Conservation (phyloP, 2,329 filamentous ascomycete species). For the Pezicula neosporulosa region DNA sequence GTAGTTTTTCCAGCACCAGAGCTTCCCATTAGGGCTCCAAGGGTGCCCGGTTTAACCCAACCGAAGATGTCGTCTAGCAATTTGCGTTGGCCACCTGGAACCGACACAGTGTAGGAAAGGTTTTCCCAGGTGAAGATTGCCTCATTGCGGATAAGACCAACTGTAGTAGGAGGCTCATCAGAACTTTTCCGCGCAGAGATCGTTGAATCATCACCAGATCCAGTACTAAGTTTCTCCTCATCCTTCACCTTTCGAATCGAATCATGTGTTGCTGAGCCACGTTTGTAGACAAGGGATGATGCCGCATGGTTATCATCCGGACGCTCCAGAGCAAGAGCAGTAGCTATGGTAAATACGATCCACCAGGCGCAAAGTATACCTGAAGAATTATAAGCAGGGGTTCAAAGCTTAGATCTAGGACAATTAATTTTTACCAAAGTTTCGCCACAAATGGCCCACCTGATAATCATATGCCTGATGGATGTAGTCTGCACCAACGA, state of each 20-base stretch:
- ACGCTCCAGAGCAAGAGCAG: slow-evolving; percentile 38
- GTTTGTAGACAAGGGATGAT: slow-evolving; percentile 45
- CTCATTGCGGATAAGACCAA: slow-evolving; percentile 53
- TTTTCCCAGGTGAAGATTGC: slow-evolving; percentile 70
- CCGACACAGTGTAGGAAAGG: slow-evolving; percentile 61
- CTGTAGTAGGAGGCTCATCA: slow-evolving; percentile 21
- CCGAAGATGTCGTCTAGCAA: slow-evolving; percentile 76
- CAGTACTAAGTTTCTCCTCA: slow-evolving; percentile 36
- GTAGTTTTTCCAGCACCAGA: slow-evolving; percentile 80
- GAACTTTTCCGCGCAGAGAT: slow-evolving; percentile 6
- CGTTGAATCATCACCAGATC: slow-evolving; percentile 26
- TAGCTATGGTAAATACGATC: slow-evolving; percentile 40
- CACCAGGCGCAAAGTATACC: slow-evolving; percentile 35
- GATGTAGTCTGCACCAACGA: slow-evolving; percentile 56
- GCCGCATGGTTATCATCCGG: slow-evolving; percentile 15
- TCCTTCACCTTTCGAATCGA: slow-evolving; percentile 52
- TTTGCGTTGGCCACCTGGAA: slow-evolving; percentile 52
- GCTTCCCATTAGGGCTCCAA: slow-evolving; percentile 56
- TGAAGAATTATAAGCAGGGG: too few species aligned
- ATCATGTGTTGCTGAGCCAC: slow-evolving; percentile 55
- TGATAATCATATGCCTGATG: slow-evolving; percentile 51
- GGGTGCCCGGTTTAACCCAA: slow-evolving; percentile 69
- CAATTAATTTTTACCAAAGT: slow-evolving; percentile 54
- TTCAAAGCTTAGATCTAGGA: slow-evolving; percentile 25
- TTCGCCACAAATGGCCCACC: slow-evolving; percentile 59